Evolutionary conservation across 73 alveolate genomes (phyloP), one percentile per base, ranked within the genome.

Genomic region (Stentor roeselii): DNA sequence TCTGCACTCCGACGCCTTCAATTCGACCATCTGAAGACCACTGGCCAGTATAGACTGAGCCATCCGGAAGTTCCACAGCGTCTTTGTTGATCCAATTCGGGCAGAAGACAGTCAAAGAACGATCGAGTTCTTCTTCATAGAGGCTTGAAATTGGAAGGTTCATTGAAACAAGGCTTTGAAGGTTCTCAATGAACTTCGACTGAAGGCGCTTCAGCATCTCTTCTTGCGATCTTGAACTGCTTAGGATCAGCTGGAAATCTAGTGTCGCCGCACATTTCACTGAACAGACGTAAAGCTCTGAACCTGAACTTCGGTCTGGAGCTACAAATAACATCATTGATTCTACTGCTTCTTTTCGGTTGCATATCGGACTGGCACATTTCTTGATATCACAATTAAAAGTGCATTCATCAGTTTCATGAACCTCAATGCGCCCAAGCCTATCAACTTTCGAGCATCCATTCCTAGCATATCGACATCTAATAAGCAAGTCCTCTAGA

Each of bases 1-100:
- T 78, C 59, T 91, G 89, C 2, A 76, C 91, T 40, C 96, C 96
- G 58, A 86, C 61, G 3, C 99, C 99, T 50, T 90, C 93, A 34
- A 74, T 74, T 87, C 91, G 84, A 75, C 90, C 77, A 3, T 90
- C 93, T 3, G 91, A 86, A 74, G 75, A 85, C 97, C 97, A 92
- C 86, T 94, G 92, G 37, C 98, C 98, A 11, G 75, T 37, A 86
- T 92, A 93, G 31, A 61, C 84, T 32, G 97, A 42, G 32, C 86
- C 84, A 80, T 80, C 85, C 21, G 87, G 87, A 1, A 76, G 37
- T 40, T 76, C 84, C 14, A 41, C 74, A 0, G 84, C 41, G 39
- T 41, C 84, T 39, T 41, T 76, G 27, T 37, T 76, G 34, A 76
- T 40, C 74, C 39, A 36, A 0, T 15, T 41, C 32, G 84, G 27